phyloP scores from a whole-genome alignment of 2,329 filamentous ascomycete species.

The Trichothecium sympodiale region DNA sequence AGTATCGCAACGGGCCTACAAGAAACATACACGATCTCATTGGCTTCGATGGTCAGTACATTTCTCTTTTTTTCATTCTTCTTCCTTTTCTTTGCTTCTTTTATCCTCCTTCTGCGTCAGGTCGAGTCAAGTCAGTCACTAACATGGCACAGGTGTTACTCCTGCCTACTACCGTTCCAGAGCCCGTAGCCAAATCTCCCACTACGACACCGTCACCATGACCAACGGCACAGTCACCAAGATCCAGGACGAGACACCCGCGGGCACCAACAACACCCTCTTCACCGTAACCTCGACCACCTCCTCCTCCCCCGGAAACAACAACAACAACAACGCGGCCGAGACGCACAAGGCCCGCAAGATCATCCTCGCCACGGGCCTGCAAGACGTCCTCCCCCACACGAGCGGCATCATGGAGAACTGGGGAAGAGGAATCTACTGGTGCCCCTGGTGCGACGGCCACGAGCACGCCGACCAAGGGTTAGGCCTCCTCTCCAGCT shows the following conservation, averaged over 20 bases:
- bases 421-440: conserved; percentile 50
- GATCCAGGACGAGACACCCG: conserved; percentile 19
- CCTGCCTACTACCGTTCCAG: conserved; percentile 42
- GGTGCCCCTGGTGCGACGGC: conserved; percentile 57
- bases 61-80: too few relatives aligned
- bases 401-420: conserved; percentile 43
- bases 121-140: too few relatives aligned
- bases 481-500: conserved; percentile 36
- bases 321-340: conserved; percentile 6
- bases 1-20: conserved; percentile 46
- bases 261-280: conserved; percentile 24
- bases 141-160: conserved; percentile 32
- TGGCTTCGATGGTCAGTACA: conserved; percentile 40
- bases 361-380: conserved; percentile 45
- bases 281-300: conserved; percentile 29
- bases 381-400: conserved; percentile 40
- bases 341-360: conserved; percentile 35
- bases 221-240: conserved; percentile 40
- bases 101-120: too few relatives aligned
- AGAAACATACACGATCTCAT: conserved; percentile 51
- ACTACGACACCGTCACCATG: conserved; percentile 38
- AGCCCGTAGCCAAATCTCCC: conserved; percentile 39
- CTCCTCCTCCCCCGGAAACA: too few relatives aligned
- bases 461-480: conserved; percentile 48
- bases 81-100: too few relatives aligned